Base-by-base conservation (phyloP, 495 filamentous ascomycete genomes). In the Neurospora sp. region DNA sequence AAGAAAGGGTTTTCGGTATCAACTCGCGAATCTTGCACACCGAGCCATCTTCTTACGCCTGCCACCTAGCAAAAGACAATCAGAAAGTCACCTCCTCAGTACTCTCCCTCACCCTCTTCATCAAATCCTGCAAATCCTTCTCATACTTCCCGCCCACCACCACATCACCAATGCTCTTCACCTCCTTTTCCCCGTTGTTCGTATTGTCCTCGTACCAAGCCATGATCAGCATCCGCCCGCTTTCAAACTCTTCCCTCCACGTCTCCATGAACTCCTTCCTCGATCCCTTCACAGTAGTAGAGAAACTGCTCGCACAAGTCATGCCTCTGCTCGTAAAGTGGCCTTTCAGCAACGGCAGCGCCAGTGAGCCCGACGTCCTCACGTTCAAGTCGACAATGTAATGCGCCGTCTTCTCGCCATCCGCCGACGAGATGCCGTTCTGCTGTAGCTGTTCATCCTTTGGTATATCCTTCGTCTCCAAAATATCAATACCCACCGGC, bases 301-400 rank as follows among this genome's bases (percentile, higher is more conserved):
- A 78, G 20, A 81, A 77, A 39, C 76, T 77, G 35, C 75, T 76
- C 27, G 78, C 79, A 49, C 79, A 81, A 39, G 18, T 39, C 73
- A 80, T 18, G 9, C 75, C 76, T 71, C 75, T 71, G 39, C 27
- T 54, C 4, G 54, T 60, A 41, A 79, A 81, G 49, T 81, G 79
- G 5, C 73, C 72, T 12, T 72, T 70, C 27, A 83, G 70, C 54
- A 83, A 69, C 38, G 76, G 75, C 69, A 83, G 70, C 35, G 71
- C 46, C 27, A 82, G 42, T 3, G 76, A 80, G 6, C 82, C 82
- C 35, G 77, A 79, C 18, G 81, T 80, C 37, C 82, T 72, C 20
- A 78, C 81, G 49, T 83, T 83, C 41, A 83, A 46, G 37, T 82
- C 82, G 27, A 83, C 80, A 18, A 82, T 77, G 16, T 77, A 72